Evolutionary conservation across 148 eudicot genomes (phyloP).

Genomic region (Silene latifolia): DNA sequence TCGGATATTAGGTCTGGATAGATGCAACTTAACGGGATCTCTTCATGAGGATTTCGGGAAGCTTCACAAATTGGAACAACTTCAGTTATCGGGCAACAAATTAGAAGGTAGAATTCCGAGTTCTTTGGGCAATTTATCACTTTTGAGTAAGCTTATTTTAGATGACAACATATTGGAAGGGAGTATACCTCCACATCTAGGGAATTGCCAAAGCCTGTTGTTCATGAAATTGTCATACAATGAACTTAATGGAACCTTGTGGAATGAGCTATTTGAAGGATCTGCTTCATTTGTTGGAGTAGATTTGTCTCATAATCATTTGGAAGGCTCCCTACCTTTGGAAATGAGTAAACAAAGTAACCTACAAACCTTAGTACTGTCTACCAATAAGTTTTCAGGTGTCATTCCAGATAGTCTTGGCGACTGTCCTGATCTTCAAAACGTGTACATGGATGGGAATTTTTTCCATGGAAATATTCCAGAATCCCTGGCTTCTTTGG

Average conservation of each 20-base stretch:
- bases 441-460: too few species aligned
- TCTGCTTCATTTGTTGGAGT: conserved; percentile 22
- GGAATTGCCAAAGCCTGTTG: conserved; percentile 21
- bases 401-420: too few species aligned
- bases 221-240: conserved; percentile 21
- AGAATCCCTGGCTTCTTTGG: conserved; percentile 18
- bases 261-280: conserved; percentile 19
- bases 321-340: conserved; percentile 24
- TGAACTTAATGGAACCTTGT: conserved; percentile 29
- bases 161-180: too few species aligned
- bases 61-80: too few species aligned
- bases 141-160: not conserved
- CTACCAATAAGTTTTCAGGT: too few species aligned
- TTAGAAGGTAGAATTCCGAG: conserved; percentile 13
- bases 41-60: too few species aligned
- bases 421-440: too few species aligned
- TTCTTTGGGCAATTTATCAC: conserved; percentile 18
- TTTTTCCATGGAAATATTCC: too few species aligned
- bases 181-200: conserved; percentile 23
- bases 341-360: conserved; percentile 22
- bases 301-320: conserved; percentile 20
- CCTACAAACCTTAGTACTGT: too few species aligned
- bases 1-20: too few species aligned
- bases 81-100: too few species aligned
- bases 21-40: too few species aligned